Base-by-base conservation (phyloP, 768 basidiomycete genomes). In the Nidula microcarpa region DNA sequence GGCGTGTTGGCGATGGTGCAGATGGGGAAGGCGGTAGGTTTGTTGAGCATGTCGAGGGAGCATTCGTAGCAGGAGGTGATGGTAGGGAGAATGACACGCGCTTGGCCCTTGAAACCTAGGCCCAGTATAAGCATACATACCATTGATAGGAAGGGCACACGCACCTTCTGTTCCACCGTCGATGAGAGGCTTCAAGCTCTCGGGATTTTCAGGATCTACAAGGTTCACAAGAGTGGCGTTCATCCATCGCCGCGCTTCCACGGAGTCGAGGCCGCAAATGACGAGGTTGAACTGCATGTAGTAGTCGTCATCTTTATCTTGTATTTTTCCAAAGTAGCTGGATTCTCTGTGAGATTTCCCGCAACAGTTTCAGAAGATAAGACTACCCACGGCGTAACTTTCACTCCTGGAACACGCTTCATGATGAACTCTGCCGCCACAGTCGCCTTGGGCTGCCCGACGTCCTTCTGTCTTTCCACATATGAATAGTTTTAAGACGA, bases 1-100 rank as follows among this genome's bases (percentile, higher is more conserved):
- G 97, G 97, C 0, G 97, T 99, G 65, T 98, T 98, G 53, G 97
- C 96, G 59, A 99, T 98, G 5, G 97, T 99, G 66, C 97, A 99
- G 52, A 99, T 98, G 2, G 97, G 97, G 68, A 95, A 99, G 10
- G 88, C 89, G 39, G 94, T 97, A 1, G 88, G 95, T 57, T 98
- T 98, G 71, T 97, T 98, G 50, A 98, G 82, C 91, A 98, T 98
- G 65, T 98, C 94, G 47, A 99, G 86, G 2, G 92, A 92, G 67
- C 97, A 99, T 68, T 99, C 97, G 62, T 98, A 98, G 67, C 97
- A 99, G 6, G 95, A 95, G 8, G 94, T 87, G 53, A 98, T 81
- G 1, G 92, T 93, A 1, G 97, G 97, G 13, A 99, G 77, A 61
- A 99, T 98, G 43, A 98, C 95, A 55, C 95, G 86, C 41, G 95